Conservation (phyloP, 2,329 filamentous ascomycete species). For the Beauveria pseudobassiana region DNA sequence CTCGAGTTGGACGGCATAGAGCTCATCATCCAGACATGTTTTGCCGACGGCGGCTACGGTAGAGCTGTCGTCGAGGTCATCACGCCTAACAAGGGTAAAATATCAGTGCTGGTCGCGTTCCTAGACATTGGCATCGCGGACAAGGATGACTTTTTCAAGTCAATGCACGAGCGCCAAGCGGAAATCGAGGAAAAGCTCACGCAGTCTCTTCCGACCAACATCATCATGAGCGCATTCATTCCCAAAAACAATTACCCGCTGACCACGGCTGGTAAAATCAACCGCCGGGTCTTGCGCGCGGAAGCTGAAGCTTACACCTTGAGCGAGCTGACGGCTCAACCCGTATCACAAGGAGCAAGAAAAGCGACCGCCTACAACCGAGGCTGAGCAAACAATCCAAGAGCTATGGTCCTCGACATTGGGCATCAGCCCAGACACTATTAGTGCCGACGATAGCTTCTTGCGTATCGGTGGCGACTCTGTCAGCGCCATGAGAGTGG, state of each 20-base stretch:
- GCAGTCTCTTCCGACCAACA: slow-evolving; percentile 3
- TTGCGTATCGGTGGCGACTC: slow-evolving; percentile 28
- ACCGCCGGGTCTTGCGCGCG: not conserved
- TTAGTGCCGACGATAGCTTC: slow-evolving; percentile 8
- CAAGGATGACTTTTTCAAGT: not conserved
- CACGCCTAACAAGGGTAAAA: not conserved
- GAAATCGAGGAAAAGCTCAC: not conserved
- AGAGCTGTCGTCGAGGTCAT: not conserved
- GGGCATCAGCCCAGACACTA: slow-evolving; percentile 11
- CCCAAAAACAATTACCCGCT: not conserved
- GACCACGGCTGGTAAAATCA: slow-evolving; percentile 2
- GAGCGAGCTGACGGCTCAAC: not conserved
- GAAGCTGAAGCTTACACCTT: not conserved
- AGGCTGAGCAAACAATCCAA: not conserved
- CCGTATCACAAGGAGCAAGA: not conserved
- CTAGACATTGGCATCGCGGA: not conserved
- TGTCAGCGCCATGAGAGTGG: slow-evolving; percentile 41
- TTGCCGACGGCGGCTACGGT: not conserved
- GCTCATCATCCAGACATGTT: slow-evolving; percentile 7
- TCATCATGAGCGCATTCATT: slow-evolving; percentile 1
- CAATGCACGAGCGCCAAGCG: not conserved
- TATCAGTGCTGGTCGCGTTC: not conserved
- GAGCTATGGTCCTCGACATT: slow-evolving; percentile 1
- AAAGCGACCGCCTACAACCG: not conserved
- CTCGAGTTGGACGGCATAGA: slow-evolving; percentile 33